Evolutionary conservation across 805 yeast genomes (phyloP), one percentile per base, ranked within the genome.

Genomic region (Schwanniomyces occidentalis): DNA sequence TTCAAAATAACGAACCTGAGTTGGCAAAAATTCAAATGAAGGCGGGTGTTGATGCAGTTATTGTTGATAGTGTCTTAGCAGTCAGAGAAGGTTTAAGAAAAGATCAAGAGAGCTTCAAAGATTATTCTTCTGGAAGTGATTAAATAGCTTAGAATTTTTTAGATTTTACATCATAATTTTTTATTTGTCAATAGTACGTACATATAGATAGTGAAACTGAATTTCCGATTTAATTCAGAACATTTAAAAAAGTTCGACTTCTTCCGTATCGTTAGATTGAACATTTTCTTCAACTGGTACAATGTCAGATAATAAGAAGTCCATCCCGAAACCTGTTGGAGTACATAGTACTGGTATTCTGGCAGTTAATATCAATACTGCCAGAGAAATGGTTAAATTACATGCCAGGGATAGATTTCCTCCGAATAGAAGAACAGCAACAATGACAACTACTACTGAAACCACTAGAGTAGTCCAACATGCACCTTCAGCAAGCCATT

Each of bases 41-140:
- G 44, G 90, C 95, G 3, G 98, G 98, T 6, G 96, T 91, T 8
- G 98, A 91, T 69, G 99, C 99, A 0, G 97, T 91, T n/a, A 91
- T 91, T 62, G 97, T 87, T 3, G 98, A 91, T 61, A 82, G 87
- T 36, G 98, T 91, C 2, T 69, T 90, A 51, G 96, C 96, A 0
- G 95, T 90, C n/a, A 73, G 95, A 54, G 83, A 83, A 49, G 96
- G 86, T 6, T 69, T 90, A 42, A 75, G 73, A 38, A 49, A 47
- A 31, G 65, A 59, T 29, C 60, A 52, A 27, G 56, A 51, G 22
- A 31, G 30, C 16, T 37, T 50, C 27, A 51, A 45, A 31, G 56
- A 52, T 25, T 49, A 47, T 4, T 39, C 42, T 1, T 24, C 38
- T 20, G 32, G 13, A 13, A 34, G 39, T 12, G 39, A 35, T 8